Percentiles rank a stretch among this genome's conserved stretches.
phyloP scores from a whole-genome alignment of 306 rosid genomes.

The Citrullus mucosospermus region DNA sequence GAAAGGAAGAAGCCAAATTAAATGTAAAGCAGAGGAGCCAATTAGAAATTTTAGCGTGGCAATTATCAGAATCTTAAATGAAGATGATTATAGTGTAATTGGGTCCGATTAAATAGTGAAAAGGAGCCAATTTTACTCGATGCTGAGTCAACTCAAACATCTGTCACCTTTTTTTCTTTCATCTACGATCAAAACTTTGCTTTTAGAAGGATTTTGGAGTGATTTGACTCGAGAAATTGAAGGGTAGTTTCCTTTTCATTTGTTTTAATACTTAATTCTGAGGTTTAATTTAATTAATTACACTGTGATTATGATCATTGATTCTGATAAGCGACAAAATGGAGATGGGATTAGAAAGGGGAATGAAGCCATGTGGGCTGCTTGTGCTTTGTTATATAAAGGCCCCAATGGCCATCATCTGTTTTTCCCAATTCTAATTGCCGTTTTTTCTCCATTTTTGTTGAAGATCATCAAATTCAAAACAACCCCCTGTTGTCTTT shows the following conservation, averaged over 20 bases:
- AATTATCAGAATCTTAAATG: neutral
- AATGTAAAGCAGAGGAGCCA: neutral
- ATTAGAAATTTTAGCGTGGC: neutral
- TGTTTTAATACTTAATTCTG: neutral
- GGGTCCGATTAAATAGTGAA: neutral
- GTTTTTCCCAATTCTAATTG: neutral
- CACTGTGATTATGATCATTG: neutral
- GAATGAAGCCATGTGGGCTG: slow-evolving; percentile 5
- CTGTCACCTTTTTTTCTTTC: neutral
- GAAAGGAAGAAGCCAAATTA: neutral
- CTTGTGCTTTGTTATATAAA: neutral
- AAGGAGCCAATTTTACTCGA: neutral
- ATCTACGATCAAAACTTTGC: neutral
- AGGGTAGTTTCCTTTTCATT: neutral
- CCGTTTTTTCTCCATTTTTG: neutral
- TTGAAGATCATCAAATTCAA: slow-evolving; percentile 16
- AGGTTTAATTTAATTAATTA: neutral
- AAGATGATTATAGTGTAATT: neutral
- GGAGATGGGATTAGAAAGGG: neutral
- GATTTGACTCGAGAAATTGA: neutral
- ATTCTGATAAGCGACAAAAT: neutral
- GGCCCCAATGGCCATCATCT: neutral
- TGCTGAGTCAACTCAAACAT: slow-evolving; percentile 4
- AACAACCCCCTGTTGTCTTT: slow-evolving; percentile 13
- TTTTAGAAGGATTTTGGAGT: neutral